These are phyloP conservation scores for Geosiphon pyriformis DNA, from an alignment of 192 early-diverging fungal genomes.

Conservation along the genomic window DNA sequence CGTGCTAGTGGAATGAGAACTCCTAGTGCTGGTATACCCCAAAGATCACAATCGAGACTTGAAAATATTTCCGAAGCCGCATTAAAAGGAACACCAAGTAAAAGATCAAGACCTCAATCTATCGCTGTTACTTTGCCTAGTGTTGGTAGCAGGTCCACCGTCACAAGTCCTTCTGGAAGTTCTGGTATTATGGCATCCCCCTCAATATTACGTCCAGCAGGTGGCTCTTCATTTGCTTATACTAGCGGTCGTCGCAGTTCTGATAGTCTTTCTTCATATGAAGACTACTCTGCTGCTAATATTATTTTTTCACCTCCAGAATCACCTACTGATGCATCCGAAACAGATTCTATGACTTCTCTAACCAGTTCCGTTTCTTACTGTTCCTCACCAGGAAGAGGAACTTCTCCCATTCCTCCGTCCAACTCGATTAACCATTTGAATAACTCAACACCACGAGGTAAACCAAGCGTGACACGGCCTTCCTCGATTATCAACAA, in stretches of 20 bases:
- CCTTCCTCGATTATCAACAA: neutral
- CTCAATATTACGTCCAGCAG: neutral
- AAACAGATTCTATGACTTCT: conserved; percentile 18
- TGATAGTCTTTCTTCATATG: conserved; percentile 8
- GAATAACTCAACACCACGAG: neutral
- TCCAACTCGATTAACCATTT: neutral
- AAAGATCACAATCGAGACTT: neutral
- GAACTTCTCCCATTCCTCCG: conserved; percentile 9
- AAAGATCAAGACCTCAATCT: conserved; percentile 5
- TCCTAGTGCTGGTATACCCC: neutral
- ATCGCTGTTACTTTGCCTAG: neutral
- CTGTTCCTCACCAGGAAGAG: conserved; percentile 21
- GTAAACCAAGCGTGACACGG: neutral
- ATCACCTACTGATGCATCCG: conserved; percentile 13
- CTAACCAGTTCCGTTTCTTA: conserved; percentile 17
- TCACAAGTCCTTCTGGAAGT: neutral
- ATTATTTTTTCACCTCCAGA: conserved; percentile 18
- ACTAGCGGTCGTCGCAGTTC: conserved; percentile 6
- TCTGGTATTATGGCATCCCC: neutral
- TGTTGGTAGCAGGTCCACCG: neutral
- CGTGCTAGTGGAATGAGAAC: neutral
- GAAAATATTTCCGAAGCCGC: neutral
- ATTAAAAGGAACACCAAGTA: neutral
- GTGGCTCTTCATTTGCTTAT: neutral
- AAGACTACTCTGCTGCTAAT: conserved; percentile 1